Conservation (phyloP, 2,329 filamentous ascomycete species). For the Pyricularia pennisetigena region DNA sequence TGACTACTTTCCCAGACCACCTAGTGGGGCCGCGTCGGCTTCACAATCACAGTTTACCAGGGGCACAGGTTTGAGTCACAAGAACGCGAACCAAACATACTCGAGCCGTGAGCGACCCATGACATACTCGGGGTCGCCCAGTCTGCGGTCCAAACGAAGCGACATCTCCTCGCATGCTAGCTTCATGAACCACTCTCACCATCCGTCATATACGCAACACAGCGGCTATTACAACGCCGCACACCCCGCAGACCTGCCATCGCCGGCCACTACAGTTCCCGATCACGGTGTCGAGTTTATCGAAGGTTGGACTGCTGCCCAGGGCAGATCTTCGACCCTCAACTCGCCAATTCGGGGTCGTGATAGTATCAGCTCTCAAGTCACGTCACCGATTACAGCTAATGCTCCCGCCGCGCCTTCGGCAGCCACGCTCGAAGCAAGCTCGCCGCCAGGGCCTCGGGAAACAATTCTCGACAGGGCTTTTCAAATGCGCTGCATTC, state of each 20-base stretch:
- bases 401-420: conserved; percentile 20
- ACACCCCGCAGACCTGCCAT: conserved; percentile 45
- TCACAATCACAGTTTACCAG: conserved; percentile 19
- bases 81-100: conserved; percentile 36
- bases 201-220: conserved; percentile 34
- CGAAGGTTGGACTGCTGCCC: conserved; percentile 50
- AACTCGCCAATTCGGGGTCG: conserved; percentile 45
- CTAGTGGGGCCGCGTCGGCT: conserved; percentile 27
- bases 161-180: conserved; percentile 44
- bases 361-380: conserved; percentile 41
- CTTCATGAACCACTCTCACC: conserved; percentile 29
- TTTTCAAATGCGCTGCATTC: conserved; percentile 53
- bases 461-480: conserved; percentile 60
- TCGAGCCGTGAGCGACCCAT: conserved; percentile 39
- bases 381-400: conserved; percentile 14
- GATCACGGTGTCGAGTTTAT: conserved; percentile 47
- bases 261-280: conserved; percentile 40
- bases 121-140: conserved; percentile 49
- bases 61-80: conserved; percentile 28
- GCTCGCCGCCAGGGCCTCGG: conserved; percentile 42
- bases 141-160: conserved; percentile 51
- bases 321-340: conserved; percentile 47
- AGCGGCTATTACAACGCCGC: conserved; percentile 39
- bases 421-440: conserved; percentile 27
- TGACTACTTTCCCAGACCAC: conserved; percentile 32